Evolutionary conservation across 306 rosid species (phyloP).

Genomic region (Cucumis melo): DNA sequence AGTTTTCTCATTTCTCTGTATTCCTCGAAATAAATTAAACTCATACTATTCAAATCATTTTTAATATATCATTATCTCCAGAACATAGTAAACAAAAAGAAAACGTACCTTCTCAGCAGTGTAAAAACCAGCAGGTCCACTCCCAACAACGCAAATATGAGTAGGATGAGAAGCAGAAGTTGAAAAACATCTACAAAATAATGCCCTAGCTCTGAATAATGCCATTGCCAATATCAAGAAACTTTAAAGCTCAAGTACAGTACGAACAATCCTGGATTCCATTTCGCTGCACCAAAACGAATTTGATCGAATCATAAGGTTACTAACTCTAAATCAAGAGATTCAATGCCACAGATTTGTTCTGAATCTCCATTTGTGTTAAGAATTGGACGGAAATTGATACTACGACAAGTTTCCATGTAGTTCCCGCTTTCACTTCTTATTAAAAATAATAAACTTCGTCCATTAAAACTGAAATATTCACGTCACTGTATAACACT

Average conservation of each 20-base stretch:
- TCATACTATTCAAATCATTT: background rate
- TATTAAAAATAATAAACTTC: too few species aligned
- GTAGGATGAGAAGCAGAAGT: slow-evolving; percentile 29
- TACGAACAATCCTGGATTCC: background rate
- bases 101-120: slow-evolving; percentile 64
- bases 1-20: background rate
- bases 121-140: slow-evolving; percentile 93
- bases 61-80: background rate
- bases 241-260: background rate
- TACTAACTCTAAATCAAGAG: background rate
- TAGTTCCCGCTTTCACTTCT: too few species aligned
- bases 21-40: background rate
- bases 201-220: slow-evolving; percentile 20
- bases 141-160: slow-evolving; percentile 79
- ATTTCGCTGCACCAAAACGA: background rate
- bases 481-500: too few species aligned
- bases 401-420: background rate
- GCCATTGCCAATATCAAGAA: slow-evolving; percentile 13
- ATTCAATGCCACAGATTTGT: background rate
- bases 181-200: slow-evolving; percentile 41
- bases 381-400: background rate
- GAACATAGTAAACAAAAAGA: too few species aligned
- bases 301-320: background rate
- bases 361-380: background rate
- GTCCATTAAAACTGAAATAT: too few species aligned